A percentile compares a stretch with the other conserved stretches of the same genome.
Conservation (phyloP, 345 rosid species). For the Limnanthes douglasii region DNA sequence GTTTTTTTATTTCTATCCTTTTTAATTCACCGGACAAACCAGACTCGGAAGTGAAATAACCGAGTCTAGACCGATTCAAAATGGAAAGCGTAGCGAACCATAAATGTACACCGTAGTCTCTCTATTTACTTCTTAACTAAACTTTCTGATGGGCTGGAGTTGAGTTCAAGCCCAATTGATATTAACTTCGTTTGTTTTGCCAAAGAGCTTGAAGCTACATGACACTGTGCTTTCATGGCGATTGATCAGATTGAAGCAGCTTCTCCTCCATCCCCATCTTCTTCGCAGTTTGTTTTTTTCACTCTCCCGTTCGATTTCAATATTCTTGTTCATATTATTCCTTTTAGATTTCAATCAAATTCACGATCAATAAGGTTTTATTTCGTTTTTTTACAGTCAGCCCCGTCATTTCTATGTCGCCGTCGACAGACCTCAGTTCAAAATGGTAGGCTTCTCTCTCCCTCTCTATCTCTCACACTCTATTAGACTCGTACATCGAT, state of each 20-base stretch:
- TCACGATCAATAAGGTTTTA: not conserved
- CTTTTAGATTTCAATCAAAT: not conserved
- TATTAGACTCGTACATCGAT: not conserved
- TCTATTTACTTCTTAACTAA: no score
- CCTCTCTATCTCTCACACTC: not conserved
- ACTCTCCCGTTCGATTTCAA: not conserved
- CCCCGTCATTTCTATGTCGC: constrained; percentile 72
- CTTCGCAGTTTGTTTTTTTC: constrained; percentile 18
- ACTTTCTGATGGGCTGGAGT: no score
- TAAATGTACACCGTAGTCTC: no score
- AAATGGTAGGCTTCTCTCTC: constrained; percentile 31
- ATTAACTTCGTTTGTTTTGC: no score
- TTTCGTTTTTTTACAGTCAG: constrained; percentile 23
- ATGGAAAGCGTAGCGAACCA: no score
- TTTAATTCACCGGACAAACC: no score
- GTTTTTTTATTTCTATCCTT: no score
- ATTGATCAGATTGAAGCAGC: constrained; percentile 23
- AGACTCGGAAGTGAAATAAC: no score
- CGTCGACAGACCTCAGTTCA: constrained; percentile 78
- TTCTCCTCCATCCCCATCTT: constrained; percentile 16
- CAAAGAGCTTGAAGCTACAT: no score
- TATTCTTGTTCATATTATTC: not conserved
- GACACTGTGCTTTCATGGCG: no score
- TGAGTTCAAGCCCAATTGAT: no score
- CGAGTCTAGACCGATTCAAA: no score